Evolutionary conservation across 2,329 filamentous ascomycete species (phyloP).

Genomic region (Nothophoma quercina): DNA sequence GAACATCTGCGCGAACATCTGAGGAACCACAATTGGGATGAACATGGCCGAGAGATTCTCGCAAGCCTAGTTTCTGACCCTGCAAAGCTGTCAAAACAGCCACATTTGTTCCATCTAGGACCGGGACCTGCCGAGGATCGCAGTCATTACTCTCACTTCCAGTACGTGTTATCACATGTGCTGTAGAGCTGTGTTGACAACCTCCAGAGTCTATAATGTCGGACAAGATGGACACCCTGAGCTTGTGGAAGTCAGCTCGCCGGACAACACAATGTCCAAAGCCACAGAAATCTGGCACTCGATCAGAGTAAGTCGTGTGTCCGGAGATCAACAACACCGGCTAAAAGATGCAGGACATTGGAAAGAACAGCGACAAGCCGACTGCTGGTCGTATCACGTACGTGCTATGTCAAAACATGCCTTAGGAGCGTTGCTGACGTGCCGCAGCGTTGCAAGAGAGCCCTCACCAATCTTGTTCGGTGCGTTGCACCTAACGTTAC

Average conservation of each 20-base stretch:
- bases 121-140: conserved; percentile 53
- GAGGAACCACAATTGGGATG: conserved; percentile 53
- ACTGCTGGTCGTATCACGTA: conserved; percentile 64
- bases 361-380: conserved; percentile 47
- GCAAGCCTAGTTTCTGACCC: conserved; percentile 54
- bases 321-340: neutral
- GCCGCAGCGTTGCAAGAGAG: conserved; percentile 61
- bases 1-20: conserved; percentile 57
- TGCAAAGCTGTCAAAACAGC: conserved; percentile 53
- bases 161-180: conserved; percentile 29
- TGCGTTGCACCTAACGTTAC: conserved; percentile 66
- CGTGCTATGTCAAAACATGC: neutral
- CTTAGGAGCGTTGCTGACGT: neutral
- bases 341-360: conserved; percentile 37
- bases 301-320: conserved; percentile 18
- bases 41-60: conserved; percentile 52
- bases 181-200: neutral
- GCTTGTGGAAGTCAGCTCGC: conserved; percentile 43
- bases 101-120: conserved; percentile 53
- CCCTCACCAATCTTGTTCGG: conserved; percentile 67
- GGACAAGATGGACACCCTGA: conserved; percentile 55
- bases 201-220: conserved; percentile 60
- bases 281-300: conserved; percentile 44
- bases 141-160: conserved; percentile 59
- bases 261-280: conserved; percentile 46